Evolutionary conservation across 495 filamentous ascomycete genomes (phyloP), one percentile per base, ranked within the genome.

Genomic region (Aspergillus affinis): DNA sequence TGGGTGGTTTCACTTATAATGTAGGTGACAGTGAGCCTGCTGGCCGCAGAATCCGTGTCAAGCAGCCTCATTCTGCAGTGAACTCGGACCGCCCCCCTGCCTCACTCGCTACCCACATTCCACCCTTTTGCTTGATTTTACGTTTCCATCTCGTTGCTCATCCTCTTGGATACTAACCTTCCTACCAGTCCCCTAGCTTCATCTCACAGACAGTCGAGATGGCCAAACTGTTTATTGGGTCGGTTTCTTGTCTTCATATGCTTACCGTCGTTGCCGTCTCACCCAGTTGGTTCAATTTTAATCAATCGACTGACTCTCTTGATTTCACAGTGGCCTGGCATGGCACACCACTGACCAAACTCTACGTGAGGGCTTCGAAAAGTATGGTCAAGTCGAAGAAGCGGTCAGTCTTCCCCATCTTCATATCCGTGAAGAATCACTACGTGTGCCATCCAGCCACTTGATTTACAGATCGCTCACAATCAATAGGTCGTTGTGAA

Each of bases 171-270:
- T 57, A 55, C 59, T 63, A 21, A 59, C 57, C 64, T 54, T 64
- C 55, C 68, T 63, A 54, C 62, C 67, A 63, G 58, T 65, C 63
- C 64, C 65, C 36, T 54, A 64, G 57, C 61, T 62, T n/a, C 54
- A 61, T 59, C 68, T 63, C 61, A 49, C 48, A 27, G 41, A 54
- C 58, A 53, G 29, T 64, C 71, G 82, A 64, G 56, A 96, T 96
- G 92, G 84, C 91, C 29, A 96, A 96, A 73, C 81, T 96, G 58
- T 96, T 95, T 72, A 88, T 96, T 69, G 92, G 92, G 92, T 95
- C 36, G 3, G 47, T 55, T 59, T 9, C 10, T 60, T 66, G n/a
- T 55, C 53, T 47, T 57, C 57, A 32, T 18, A 45, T 46, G 54
- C 60, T 36, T 49, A 45, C 48, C 60, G 9, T 15, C 13, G n/a